Evolutionary conservation across 352 stramenopile genomes (phyloP), one percentile per base, ranked within the genome.

Genomic region (Phytophthora syringae): DNA sequence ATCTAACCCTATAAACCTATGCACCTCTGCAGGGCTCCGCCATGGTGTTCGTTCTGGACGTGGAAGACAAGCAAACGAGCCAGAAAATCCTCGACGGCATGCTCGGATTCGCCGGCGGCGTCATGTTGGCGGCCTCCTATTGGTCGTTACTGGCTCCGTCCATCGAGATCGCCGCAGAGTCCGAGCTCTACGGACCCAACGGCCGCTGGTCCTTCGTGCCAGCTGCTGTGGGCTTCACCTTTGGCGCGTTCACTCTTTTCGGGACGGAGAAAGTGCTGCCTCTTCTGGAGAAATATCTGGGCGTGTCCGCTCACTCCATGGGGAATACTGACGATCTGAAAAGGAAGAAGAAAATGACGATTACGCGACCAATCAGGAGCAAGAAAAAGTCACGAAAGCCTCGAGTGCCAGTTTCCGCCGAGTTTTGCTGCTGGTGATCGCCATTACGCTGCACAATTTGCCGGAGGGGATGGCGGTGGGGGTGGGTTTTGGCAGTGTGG

Each of bases 41-140:
- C 34, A 70, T 95, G 67, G 87, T 95, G 18, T 94, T 93, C 56
- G 70, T 95, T 36, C 70, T 95, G 34, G 87, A 95, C 52, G 84
- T 93, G n/a, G 54, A 89, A 21, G 70, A 95, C 65, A 84, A 85
- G 28, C 73, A 74, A 52, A 77, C 62, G 24, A 94, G 85, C 50
- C 84, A 93, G 62, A 90, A 92, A 68, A 92, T 95, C 54, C 76
- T 94, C 40, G 87, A 95, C 60, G 72, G 52, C 40, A 95, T 95
- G 87, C 68, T 95, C 30, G 89, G 90, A n/a, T 97, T 97, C 69
- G 90, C 91, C 3, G 89, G 81, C 7, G 91, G 91, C 20, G 89
- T 97, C 18, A 97, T 97, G 91, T 76, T 97, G 10, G 90, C 91
- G 7, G 91, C 91, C 22, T 95, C 86, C 9, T 97, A 97, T 64